Percentiles rank a stretch among this genome's conserved stretches.
These are phyloP conservation scores for Boletus bicolor DNA, from an alignment of 768 basidiomycete genomes.

Conservation along the genomic window DNA sequence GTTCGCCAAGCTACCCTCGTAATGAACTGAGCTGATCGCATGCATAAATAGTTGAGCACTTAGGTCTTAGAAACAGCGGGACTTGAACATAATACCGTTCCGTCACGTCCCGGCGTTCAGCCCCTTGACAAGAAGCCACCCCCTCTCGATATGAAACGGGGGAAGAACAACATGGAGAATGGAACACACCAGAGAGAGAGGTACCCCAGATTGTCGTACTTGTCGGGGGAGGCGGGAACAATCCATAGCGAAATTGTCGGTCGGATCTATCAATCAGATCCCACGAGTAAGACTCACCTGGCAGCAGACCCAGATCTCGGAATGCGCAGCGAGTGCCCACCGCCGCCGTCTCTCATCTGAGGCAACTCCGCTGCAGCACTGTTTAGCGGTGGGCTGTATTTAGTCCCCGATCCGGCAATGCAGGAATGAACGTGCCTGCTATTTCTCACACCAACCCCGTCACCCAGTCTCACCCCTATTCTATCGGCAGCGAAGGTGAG, in stretches of 20 bases:
- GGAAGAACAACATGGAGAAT: constrained; percentile 12
- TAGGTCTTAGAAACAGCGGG: constrained; percentile 1
- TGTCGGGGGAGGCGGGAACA: neutral
- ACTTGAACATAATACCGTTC: neutral
- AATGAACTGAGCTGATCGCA: constrained; percentile 20
- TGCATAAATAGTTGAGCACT: constrained; percentile 9
- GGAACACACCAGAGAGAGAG: constrained; percentile 11
- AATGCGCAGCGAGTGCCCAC: constrained; percentile 7
- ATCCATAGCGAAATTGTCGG: neutral
- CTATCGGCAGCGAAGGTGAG: constrained; percentile 9
- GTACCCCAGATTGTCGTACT: constrained; percentile 19
- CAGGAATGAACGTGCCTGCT: constrained; percentile 8
- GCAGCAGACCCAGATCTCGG: constrained; percentile 17
- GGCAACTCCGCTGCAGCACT: constrained; percentile 14
- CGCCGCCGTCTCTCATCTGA: constrained; percentile 11
- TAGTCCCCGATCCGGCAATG: constrained; percentile 9
- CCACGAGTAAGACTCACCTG: constrained; percentile 8
- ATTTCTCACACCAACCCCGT: constrained; percentile 10
- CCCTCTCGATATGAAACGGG: constrained; percentile 1
- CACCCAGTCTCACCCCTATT: neutral
- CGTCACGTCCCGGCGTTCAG: neutral
- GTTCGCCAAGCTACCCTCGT: constrained; percentile 20
- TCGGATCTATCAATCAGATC: constrained; percentile 22
- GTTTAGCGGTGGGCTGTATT: constrained; percentile 7
- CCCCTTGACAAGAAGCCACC: neutral